Evolutionary conservation across 768 basidiomycete species (phyloP), one percentile per base, ranked within the genome.

Genomic region (Dentipellis sp.): DNA sequence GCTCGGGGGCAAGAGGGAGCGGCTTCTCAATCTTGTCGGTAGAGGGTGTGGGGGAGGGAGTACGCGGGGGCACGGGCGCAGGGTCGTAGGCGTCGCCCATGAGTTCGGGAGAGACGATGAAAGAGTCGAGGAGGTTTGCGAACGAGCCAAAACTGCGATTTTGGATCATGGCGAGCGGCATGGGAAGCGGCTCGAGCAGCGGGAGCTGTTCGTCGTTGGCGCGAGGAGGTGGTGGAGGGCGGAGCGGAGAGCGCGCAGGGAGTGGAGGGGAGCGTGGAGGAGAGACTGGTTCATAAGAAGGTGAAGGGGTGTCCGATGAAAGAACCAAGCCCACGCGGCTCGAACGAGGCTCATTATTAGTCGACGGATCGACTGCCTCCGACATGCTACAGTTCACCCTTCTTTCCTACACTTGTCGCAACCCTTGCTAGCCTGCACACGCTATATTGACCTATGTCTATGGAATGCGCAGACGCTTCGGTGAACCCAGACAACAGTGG

Each of bases 331-430:
- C 67, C 69, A 70, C 67, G 67, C 65, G 68, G 68, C 63, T 53
- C 60, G 69, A 69, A 66, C 63, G 68, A 69, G 69, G 68, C 62
- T 54, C 63, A 50, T 52, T 58, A 55, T 59, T 42, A 57, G 40
- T 14, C 11, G 42, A 35, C 50, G 38, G 46, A 52, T 58, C 54
- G 49, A 17, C 51, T 59, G 49, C 46, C 55, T 56, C 21, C 29
- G 29, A 14, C 49, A 17, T 10, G 16, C n/a, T 39, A 16, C 45
- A 3, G 42, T 12, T 53, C 37, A 56, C 56, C 59, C 56, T 56
- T 60, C 59, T 52, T 50, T 35, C n/a, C 55, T 1, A 17, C 47
- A 39, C 38, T 50, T 23, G 34, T 23, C 56, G 40, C 45, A 49
- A 23, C 21, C 16, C 48, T 12, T 21, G 48, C 48, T 23, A 49